phyloP scores from a whole-genome alignment of 176 grass and related monocot species.

The Bolboschoenus planiculmis region DNA sequence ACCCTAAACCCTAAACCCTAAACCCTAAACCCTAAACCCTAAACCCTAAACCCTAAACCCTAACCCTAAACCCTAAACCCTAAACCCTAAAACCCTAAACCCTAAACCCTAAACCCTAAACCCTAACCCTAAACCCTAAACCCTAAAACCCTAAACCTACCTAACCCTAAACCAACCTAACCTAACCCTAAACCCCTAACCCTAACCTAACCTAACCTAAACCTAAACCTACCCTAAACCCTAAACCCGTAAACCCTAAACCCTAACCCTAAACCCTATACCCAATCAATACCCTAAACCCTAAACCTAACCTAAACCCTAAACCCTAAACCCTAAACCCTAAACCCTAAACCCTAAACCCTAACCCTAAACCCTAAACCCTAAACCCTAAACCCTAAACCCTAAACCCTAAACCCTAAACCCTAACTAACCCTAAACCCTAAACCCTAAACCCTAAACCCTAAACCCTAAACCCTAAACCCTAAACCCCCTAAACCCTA shows the following conservation, averaged over 20 bases:
- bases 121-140: slow-evolving; percentile 30
- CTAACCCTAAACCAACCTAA: no score
- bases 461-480: slow-evolving; percentile 19
- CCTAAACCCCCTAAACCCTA: slow-evolving; percentile 10
- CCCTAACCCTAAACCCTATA: slow-evolving; percentile 27
- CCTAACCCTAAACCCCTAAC: slow-evolving; percentile 27
- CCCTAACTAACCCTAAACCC: slow-evolving; percentile 17
- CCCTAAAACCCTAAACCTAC: slow-evolving; percentile 30
- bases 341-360: slow-evolving; percentile 18
- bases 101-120: slow-evolving; percentile 12
- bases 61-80: slow-evolving; percentile 16
- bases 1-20: background rate
- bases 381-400: slow-evolving; percentile 13
- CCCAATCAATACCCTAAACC: slow-evolving; percentile 27
- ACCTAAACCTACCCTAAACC: slow-evolving; percentile 26
- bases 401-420: slow-evolving; percentile 13
- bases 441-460: slow-evolving; percentile 21
- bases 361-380: slow-evolving; percentile 14
- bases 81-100: slow-evolving; percentile 16
- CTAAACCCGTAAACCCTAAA: slow-evolving; percentile 16
- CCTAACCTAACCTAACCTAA: slow-evolving; percentile 30
- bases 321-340: slow-evolving; percentile 20
- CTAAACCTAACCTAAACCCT: slow-evolving; percentile 32
- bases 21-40: background rate
- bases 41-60: background rate